These are phyloP conservation scores for Musa schizocarpa DNA, from an alignment of 176 grass and related monocot species.

Conservation along the genomic window DNA sequence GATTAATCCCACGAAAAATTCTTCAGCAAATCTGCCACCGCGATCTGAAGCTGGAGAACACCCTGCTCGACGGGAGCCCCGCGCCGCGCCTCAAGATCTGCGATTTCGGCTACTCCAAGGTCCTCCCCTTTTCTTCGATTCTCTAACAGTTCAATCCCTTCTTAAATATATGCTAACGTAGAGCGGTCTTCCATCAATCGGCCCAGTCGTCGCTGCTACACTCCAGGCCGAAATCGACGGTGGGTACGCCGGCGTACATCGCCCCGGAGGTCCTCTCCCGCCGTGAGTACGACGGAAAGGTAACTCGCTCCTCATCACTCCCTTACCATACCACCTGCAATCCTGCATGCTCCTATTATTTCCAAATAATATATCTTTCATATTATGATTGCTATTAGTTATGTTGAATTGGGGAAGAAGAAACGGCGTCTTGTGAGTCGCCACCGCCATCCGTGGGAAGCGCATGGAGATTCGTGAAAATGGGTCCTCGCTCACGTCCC, in stretches of 20 bases:
- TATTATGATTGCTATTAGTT: not conserved
- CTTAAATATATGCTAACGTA: not conserved
- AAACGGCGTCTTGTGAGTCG: not conserved
- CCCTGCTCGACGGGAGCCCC: constrained; percentile 76
- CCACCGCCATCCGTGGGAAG: not conserved
- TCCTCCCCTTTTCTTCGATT: not conserved
- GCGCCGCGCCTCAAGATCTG: constrained; percentile 85
- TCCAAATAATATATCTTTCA: not conserved
- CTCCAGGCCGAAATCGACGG: constrained; percentile 16
- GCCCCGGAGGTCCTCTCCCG: constrained; percentile 18
- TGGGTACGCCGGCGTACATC: constrained; percentile 15
- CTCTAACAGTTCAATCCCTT: not conserved
- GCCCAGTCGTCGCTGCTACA: constrained; percentile 11
- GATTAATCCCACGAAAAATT: not conserved
- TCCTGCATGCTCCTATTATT: not conserved
- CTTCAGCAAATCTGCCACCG: constrained; percentile 69
- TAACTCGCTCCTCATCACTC: not conserved
- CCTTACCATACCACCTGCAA: not conserved
- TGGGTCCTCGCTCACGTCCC: not conserved
- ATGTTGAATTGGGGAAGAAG: not conserved
- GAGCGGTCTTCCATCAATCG: not conserved
- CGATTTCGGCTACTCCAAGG: constrained; percentile 87
- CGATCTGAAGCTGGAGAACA: constrained; percentile 93
- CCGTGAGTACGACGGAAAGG: constrained; percentile 14
- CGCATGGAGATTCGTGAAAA: constrained; percentile 4